Conservation (phyloP, 169 alveolate species). For the Eimeria necatrix region DNA sequence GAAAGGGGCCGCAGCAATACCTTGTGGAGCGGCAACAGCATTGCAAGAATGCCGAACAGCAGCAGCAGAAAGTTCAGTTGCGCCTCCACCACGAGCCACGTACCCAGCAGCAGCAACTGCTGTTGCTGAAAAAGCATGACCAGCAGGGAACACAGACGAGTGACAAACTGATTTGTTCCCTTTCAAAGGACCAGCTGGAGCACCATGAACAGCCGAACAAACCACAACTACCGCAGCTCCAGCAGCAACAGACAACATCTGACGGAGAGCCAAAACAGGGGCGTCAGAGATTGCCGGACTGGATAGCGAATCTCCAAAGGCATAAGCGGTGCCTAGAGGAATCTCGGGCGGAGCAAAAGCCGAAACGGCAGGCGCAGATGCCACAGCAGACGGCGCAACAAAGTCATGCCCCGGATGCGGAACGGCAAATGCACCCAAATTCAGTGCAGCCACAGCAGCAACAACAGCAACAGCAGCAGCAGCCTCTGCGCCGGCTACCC, state of each 20-base stretch:
- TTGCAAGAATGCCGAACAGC: background rate
- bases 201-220: background rate
- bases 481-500: constrained; percentile 50
- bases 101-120: background rate
- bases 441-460: constrained; percentile 13
- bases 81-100: no score
- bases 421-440: no score
- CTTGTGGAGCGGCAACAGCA: background rate
- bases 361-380: background rate
- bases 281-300: background rate
- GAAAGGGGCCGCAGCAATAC: background rate
- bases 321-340: background rate
- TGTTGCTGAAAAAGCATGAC: background rate
- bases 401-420: no score
- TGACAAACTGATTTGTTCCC: no score
- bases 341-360: no score
- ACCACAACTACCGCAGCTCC: background rate
- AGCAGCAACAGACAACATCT: background rate
- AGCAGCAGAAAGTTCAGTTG: background rate
- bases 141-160: background rate
- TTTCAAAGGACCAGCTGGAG: background rate
- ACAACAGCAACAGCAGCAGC: constrained; percentile 10
- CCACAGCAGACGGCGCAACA: no score
- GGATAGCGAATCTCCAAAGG: background rate
- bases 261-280: constrained; percentile 12